Evolutionary conservation across 768 basidiomycete genomes (phyloP), one percentile per base, ranked within the genome.

Genomic region (Myochromella boudieri): DNA sequence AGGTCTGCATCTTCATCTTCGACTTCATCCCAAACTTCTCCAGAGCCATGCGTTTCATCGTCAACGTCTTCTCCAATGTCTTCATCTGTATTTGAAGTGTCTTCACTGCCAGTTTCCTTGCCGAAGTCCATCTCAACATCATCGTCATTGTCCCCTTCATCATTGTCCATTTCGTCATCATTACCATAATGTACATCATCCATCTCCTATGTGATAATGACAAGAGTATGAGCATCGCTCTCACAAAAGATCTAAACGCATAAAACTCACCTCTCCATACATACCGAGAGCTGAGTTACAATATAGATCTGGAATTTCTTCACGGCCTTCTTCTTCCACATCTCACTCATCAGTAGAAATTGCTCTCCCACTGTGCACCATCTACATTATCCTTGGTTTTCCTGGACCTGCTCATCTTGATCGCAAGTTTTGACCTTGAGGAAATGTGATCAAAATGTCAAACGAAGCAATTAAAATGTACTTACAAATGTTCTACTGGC

Each of bases 261-360:
- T 39, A 37, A 25, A 31, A 34, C 39, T 78, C 89, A 93, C 91
- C 31, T 90, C 91, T 60, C 82, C 85, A 63, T 85, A 93, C 94
- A 98, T 94, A 52, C 95, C 97, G 28, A 99, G 77, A 8, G 97
- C 91, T 1, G 97, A 98, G 64, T 93, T 94, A 36, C 95, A 85
- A 68, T 98, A 98, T 15, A 98, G 70, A 66, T 98, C 93, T 3
- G 92, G 91, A 1, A 91, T 91, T 62, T 90, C 88, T 62, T 90
- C 88, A 7, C 87, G 78, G 21, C 67, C 76, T 21, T 62, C 67
- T 27, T 72, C 80, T 42, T 76, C 81, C 6, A 69, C 72, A 15
- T 78, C 78, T n/a, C 81, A 81, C 7, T 78, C 82, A 12, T 82
- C 81, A 3, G 37, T 81, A 82, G 1, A 76, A 71, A 8, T 74